phyloP scores from a whole-genome alignment of 2,329 filamentous ascomycete species.

The Aspergillus quadrilineatus region DNA sequence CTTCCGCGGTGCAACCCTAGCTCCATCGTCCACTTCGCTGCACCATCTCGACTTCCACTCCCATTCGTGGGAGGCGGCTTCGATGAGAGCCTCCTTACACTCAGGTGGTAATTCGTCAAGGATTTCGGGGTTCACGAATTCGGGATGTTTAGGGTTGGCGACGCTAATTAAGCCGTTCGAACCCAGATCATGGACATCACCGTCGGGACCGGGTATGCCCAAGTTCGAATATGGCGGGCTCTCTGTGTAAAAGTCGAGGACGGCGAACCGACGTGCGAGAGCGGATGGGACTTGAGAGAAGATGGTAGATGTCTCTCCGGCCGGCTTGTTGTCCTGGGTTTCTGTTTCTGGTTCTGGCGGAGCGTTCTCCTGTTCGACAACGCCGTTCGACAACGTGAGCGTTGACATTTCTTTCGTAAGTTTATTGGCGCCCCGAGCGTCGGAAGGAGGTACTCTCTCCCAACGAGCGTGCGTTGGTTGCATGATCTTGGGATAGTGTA shows the following conservation, averaged over 20 bases:
- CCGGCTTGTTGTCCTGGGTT: slow-evolving; percentile 15
- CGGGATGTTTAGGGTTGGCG: slow-evolving; percentile 34
- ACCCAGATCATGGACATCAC: slow-evolving; percentile 40
- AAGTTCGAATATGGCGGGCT: slow-evolving; percentile 58
- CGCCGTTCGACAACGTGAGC: slow-evolving; percentile 35
- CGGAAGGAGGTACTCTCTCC: slow-evolving; percentile 63
- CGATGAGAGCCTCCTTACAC: slow-evolving; percentile 70
- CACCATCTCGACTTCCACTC: slow-evolving; percentile 75
- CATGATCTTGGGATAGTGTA: slow-evolving; percentile 84
- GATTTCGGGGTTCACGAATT: slow-evolving; percentile 42
- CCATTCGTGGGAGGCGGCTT: slow-evolving; percentile 63
- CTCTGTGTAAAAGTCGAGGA: slow-evolving; percentile 61
- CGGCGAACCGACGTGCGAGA: slow-evolving; percentile 61
- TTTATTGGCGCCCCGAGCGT: slow-evolving; percentile 28
- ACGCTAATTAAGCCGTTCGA: slow-evolving; percentile 43
- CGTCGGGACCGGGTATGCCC: slow-evolving; percentile 56
- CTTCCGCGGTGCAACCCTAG: slow-evolving; percentile 33
- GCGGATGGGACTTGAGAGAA: slow-evolving; percentile 58
- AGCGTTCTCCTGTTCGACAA: slow-evolving; percentile 20
- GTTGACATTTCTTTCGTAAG: slow-evolving; percentile 37
- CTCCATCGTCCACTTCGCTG: slow-evolving; percentile 61
- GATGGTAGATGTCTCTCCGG: slow-evolving; percentile 37
- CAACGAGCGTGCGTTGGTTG: slow-evolving; percentile 86
- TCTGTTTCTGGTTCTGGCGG: slow-evolving; percentile 5
- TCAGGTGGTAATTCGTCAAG: slow-evolving; percentile 45